phyloP scores from a whole-genome alignment of 148 eudicot genomes.

The Polygonum aviculare region DNA sequence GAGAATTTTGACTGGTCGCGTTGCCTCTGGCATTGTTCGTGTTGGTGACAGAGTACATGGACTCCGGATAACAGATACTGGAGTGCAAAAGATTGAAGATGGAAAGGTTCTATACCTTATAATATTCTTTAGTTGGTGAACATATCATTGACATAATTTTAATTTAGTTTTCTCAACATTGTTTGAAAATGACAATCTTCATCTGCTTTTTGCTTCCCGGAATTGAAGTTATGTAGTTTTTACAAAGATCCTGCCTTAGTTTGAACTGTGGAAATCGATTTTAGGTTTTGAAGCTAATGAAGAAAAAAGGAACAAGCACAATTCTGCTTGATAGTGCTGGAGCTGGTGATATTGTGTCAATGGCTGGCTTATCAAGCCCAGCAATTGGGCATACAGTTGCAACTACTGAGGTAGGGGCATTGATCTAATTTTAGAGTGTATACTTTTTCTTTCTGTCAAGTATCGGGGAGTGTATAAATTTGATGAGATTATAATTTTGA shows the following conservation, averaged over 20 bases:
- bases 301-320: conserved; percentile 75
- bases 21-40: conserved; percentile 62
- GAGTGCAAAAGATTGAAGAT: conserved; percentile 77
- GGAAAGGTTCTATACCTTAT: conserved; percentile 57
- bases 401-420: conserved; percentile 51
- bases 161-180: background rate
- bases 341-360: conserved; percentile 94
- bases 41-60: conserved; percentile 95
- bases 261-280: conserved; percentile 9
- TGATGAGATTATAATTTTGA: background rate
- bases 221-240: background rate
- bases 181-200: background rate
- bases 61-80: conserved; percentile 52
- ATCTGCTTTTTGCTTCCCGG: background rate
- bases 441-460: background rate
- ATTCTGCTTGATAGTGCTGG: conserved; percentile 74
- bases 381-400: conserved; percentile 94
- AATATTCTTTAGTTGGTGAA: background rate
- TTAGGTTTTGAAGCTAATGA: conserved; percentile 84
- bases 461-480: background rate
- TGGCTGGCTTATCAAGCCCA: conserved; percentile 85
- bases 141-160: background rate
- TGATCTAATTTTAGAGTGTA: conserved; percentile 1
- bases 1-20: conserved; percentile 85
- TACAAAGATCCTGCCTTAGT: background rate